These are phyloP conservation scores for Bipolaris oryzae DNA, from an alignment of 2,329 filamentous ascomycete genomes.

Conservation along the genomic window DNA sequence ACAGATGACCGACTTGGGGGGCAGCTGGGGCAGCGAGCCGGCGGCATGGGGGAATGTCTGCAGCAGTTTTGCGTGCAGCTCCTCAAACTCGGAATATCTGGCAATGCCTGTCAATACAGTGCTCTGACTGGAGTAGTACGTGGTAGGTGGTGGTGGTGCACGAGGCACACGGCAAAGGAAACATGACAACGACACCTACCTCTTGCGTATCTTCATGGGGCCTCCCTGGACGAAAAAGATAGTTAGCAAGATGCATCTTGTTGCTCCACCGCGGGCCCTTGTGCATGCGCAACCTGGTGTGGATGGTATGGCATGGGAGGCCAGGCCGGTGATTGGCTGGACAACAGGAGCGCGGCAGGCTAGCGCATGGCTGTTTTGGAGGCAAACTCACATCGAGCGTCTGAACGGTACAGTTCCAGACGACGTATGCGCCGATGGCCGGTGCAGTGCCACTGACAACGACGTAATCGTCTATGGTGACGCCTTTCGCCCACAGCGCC, in stretches of 20 bases:
- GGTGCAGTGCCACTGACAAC: constrained; percentile 63
- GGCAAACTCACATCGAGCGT: constrained; percentile 73
- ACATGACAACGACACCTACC: constrained; percentile 46
- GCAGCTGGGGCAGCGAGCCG: constrained; percentile 84
- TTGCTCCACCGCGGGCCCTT: constrained; percentile 5
- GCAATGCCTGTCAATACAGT: constrained; percentile 25
- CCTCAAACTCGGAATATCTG: constrained; percentile 92
- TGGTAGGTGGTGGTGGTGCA: not conserved
- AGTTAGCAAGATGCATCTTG: constrained; percentile 13
- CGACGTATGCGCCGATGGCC: constrained; percentile 84
- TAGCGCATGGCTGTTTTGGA: constrained; percentile 14
- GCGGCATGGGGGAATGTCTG: constrained; percentile 83
- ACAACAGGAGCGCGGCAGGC: constrained; percentile 15
- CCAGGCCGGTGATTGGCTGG: constrained; percentile 21
- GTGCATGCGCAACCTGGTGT: constrained; percentile 13
- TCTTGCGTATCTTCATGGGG: constrained; percentile 65
- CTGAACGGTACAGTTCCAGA: constrained; percentile 89
- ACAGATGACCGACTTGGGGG: constrained; percentile 89
- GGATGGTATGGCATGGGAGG: constrained; percentile 6
- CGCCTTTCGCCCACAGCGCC: constrained; percentile 66
- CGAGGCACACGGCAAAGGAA: not conserved
- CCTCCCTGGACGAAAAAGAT: constrained; percentile 52
- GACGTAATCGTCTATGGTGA: constrained; percentile 66
- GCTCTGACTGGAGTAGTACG: not conserved
- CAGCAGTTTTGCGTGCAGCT: constrained; percentile 74